Evolutionary conservation across 192 early-diverging fungal genomes (phyloP), one percentile per base, ranked within the genome.

Genomic region (Bifiguratus adelaidae): DNA sequence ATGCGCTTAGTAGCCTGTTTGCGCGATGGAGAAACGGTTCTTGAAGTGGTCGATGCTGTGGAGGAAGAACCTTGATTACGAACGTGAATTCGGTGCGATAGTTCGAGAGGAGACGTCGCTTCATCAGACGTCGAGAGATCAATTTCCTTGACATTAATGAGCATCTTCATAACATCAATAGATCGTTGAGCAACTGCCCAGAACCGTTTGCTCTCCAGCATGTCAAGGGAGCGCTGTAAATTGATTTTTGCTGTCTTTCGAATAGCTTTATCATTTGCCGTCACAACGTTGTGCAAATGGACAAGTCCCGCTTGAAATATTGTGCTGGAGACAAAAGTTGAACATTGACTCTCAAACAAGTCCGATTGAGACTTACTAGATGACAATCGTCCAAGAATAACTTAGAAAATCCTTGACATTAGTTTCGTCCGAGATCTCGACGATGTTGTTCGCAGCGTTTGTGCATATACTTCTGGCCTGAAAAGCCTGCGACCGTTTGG

Each of bases 371-470:
- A 42, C 56, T 51, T 44, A 65, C 62, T 54, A 55, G 2, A 52
- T 25, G 22, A 52, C 41, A 23, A 65, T 59, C 16, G 30, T 59
- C 62, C 62, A 65, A 13, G 62, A 56, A 12, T 50, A 29, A 7
- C 50, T 25, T 18, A 32, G 12, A 26, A 64, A 47, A 13, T 27
- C 32, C 7, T 38, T 6, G 12, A 11, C 9, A 1, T 37, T 35
- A 30, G 58, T 40, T 28, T 33, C 22, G 25, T 64, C 55, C 4
- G 50, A 34, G 7, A 58, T 23, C 7, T 25, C 21, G 3, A 64
- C 25, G 27, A 64, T 41, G 27, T 53, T 58, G 25, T 41, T 48
- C 3, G 61, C 61, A 7, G 55, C 51, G 1, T 36, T 47, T 32
- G 52, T 53, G 24, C 55, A 64, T 0, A 48, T 45, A 28, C 47